Evolutionary conservation across 352 stramenopile genomes (phyloP), one percentile per base, ranked within the genome.

Genomic region (Globisporangium irregulare): DNA sequence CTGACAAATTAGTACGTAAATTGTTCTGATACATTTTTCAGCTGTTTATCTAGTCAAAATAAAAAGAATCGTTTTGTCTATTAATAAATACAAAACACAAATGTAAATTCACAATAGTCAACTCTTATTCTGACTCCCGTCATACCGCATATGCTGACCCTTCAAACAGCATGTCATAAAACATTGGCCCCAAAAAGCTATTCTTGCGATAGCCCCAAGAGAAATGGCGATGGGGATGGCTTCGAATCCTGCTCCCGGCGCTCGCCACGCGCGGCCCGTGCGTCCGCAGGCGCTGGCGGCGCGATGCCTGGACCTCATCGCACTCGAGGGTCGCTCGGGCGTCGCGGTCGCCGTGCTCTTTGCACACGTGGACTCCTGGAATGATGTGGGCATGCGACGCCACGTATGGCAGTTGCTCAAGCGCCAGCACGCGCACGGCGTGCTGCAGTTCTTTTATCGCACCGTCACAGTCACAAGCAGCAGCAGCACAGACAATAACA

Each of bases 291-390:
- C 81, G 71, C 73, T 93, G 51, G 79, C 79, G 46, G 83, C 83
- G 38, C 73, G 75, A 4, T 86, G 79, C 43, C 78, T 92, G 70
- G 83, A 93, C 70, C 68, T 86, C 67, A 73, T 92, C 25, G 79
- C 86, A 29, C 73, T 92, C 0, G 86, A 90, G 67, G 83, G 86
- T 14, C 63, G 72, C 27, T 57, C 67, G 0, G 86, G 86, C 18
- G 56, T 90, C 10, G 73, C 77, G 1, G 41, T 93, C 0, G 48
- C 64, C 8, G 62, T 59, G 8, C 54, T 93, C 4, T 78, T 93
- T 55, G 71, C 74, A 24, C 70, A 62, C 15, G 64, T 87, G 9
- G 81, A 91, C 9, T 75, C 80, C 7, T 60, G 18, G 15, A 57
- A 70, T 56, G 85, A 93, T 70, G 41, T 24, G 29, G 50, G 51